Conservation (phyloP, 169 alveolate species). For the Plasmodium billcollinsi region DNA sequence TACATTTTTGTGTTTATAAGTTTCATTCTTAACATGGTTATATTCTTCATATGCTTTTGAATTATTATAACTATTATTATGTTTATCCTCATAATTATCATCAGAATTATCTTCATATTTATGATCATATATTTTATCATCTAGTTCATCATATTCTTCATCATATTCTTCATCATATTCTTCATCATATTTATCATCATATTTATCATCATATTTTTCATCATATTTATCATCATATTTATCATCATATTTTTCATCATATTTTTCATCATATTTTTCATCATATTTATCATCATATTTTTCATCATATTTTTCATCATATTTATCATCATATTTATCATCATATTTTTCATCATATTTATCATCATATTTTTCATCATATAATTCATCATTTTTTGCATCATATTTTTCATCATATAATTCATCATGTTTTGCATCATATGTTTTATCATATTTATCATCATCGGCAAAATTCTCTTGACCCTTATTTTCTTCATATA, state of each 20-base stretch:
- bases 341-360: constrained; percentile 6
- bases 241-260: constrained; percentile 49
- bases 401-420: neutral
- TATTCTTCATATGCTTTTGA: neutral
- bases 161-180: too few species aligned
- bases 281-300: constrained; percentile 12
- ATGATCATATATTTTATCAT: constrained; percentile 32
- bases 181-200: too few species aligned
- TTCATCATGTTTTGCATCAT: constrained; percentile 14
- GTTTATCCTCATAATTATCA: constrained; percentile 70
- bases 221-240: constrained; percentile 62
- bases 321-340: constrained; percentile 10
- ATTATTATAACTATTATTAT: constrained; percentile 28
- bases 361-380: constrained; percentile 70
- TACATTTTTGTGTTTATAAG: constrained; percentile 34
- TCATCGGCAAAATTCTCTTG: neutral
- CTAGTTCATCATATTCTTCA: constrained; percentile 46
- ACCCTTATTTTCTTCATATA: constrained; percentile 9
- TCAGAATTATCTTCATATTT: neutral
- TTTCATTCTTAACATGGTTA: neutral
- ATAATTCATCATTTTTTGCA: constrained; percentile 21
- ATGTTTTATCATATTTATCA: neutral
- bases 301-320: neutral
- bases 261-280: neutral
- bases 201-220: constrained; percentile 13